Percentiles rank a stretch among this genome's conserved stretches.
Evolutionary conservation across 2,329 filamentous ascomycete species (phyloP).

Genomic region (Truncatella angustata): DNA sequence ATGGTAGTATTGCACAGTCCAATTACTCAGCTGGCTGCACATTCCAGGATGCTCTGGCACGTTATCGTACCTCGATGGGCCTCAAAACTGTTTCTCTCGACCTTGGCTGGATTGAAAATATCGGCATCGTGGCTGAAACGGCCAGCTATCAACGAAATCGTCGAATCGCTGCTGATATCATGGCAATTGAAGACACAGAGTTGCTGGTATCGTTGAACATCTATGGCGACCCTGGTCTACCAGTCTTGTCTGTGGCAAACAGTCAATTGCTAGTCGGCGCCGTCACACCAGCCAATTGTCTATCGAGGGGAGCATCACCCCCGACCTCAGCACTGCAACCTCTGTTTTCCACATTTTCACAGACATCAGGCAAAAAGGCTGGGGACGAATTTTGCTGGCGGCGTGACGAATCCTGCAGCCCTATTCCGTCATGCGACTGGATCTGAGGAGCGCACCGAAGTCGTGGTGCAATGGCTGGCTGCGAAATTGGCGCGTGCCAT

Average conservation of each 20-base stretch:
- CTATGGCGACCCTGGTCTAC: constrained; percentile 18
- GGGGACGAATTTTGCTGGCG: background rate
- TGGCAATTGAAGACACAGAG: constrained; percentile 20
- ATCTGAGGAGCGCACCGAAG: background rate
- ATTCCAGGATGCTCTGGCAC: constrained; percentile 24
- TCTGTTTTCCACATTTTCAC: background rate
- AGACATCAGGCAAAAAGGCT: background rate
- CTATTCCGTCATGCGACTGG: background rate
- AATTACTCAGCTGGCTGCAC: constrained; percentile 26
- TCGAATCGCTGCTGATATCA: constrained; percentile 16
- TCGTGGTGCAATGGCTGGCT: constrained; percentile 11
- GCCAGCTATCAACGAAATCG: constrained; percentile 15
- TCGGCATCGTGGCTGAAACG: constrained; percentile 24
- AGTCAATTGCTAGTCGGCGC: background rate
- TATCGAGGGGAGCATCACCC: background rate
- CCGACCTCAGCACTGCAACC: too few species aligned
- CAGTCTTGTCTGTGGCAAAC: background rate
- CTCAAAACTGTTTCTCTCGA: constrained; percentile 22
- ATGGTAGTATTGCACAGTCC: constrained; percentile 20
- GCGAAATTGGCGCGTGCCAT: constrained; percentile 17
- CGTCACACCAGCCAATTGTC: background rate
- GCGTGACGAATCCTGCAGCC: background rate
- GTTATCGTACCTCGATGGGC: constrained; percentile 17
- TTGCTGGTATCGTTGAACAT: constrained; percentile 21
- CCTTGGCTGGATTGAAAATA: constrained; percentile 23